Base-by-base conservation (phyloP, 768 basidiomycete species). In the Termitomyces sp. region DNA sequence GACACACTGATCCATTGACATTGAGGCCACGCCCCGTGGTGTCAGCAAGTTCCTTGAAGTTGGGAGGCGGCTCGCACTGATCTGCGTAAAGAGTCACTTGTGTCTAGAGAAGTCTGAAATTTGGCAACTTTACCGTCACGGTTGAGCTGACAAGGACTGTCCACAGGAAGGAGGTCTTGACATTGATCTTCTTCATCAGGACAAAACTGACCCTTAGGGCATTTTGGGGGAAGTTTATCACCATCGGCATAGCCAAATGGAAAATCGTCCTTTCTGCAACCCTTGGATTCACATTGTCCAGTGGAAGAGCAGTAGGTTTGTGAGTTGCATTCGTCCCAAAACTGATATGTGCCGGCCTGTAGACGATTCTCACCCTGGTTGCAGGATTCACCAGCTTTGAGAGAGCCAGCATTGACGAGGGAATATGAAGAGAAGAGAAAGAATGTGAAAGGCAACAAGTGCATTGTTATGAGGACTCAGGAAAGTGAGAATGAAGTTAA, bases 171-270 rank as follows among this genome's bases (percentile, higher is more conserved):
- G 34, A 87, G 63, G 5, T 72, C 61, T 66, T 86, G 82, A 73
- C 93, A 95, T 8, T 70, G 74, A 62, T 86, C 85, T 58, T 82
- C 84, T 73, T 94, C 94, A 65, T 95, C 92, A 0, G 91, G 91
- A 70, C 93, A 95, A 70, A 94, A 95, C 65, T 82, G 68, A 20
- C 83, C 86, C 33, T 64, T 62, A 8, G 74, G 68, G 67, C 93
- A 95, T 63, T 82, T 78, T 12, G 77, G 73, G 1, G 93, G 92
- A 20, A 91, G 65, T 8, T 65, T 59, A 39, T 71, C 70, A 20
- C 68, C 74, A 53, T 71, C 66, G 8, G 64, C 14, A 65, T 86
- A 92, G 54, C 89, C 88, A 68, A 91, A 88, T 3, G 91, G 88
- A 67, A 83, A 91, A 46, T 88, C 83, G 66, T 93, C 91, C 63